phyloP scores from a whole-genome alignment of 257 asterid genomes.

The Lycium barbarum region DNA sequence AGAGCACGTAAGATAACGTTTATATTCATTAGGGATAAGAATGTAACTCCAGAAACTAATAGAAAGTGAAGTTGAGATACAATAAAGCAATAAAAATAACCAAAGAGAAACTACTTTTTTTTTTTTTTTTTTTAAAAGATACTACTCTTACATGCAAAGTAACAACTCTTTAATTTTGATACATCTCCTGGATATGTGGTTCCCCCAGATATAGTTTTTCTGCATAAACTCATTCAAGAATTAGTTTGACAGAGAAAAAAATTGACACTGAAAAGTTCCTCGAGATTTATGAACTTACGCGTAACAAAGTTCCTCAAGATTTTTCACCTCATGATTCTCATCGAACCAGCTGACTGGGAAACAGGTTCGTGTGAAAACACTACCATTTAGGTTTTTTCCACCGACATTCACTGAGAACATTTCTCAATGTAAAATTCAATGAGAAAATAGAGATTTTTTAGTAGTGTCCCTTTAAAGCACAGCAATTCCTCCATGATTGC shows the following conservation, averaged over 20 bases:
- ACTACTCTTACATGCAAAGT: conserved; percentile 34
- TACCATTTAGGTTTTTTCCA: no score
- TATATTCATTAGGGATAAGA: not conserved
- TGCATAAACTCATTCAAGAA: not conserved
- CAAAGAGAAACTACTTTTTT: no score
- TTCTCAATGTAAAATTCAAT: no score
- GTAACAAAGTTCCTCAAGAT: conserved; percentile 42
- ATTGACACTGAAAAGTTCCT: no score
- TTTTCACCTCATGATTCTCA: no score
- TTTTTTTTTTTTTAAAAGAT: no score
- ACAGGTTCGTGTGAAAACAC: no score
- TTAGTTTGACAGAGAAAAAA: not conserved
- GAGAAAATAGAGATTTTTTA: no score
- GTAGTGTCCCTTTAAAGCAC: not conserved
- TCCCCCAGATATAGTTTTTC: conserved; percentile 39
- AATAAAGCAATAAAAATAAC: not conserved
- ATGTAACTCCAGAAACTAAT: no score
- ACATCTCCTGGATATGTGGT: not conserved
- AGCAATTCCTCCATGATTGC: not conserved
- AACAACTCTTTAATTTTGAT: not conserved
- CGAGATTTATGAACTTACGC: conserved; percentile 30
- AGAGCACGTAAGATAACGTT: not conserved
- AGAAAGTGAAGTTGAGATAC: no score
- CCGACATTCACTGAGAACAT: no score
- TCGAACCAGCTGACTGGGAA: no score